A percentile compares a stretch with the other conserved stretches of the same genome.
Conservation (phyloP, 176 grass and related monocot species). For the Oryza longistaminata region DNA sequence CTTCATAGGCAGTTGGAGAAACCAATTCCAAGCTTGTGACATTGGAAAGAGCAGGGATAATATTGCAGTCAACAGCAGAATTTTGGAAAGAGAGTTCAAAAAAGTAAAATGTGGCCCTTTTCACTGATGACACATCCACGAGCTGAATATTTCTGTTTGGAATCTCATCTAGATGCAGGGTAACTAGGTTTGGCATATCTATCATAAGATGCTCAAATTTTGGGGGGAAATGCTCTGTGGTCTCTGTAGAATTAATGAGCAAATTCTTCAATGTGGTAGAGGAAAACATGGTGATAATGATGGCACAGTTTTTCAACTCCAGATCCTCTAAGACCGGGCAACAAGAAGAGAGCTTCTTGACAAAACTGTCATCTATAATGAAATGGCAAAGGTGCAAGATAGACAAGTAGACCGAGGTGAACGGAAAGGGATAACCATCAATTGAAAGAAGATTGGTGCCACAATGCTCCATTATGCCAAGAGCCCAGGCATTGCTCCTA, state of each 20-base stretch:
- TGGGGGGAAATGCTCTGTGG: neutral
- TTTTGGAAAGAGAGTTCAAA: too few species aligned
- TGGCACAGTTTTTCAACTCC: constrained; percentile 10
- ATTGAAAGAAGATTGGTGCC: neutral
- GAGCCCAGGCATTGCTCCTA: constrained; percentile 5
- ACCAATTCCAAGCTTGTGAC: too few species aligned
- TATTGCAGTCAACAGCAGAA: too few species aligned
- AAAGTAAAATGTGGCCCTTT: too few species aligned
- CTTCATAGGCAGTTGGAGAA: too few species aligned
- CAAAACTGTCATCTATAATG: constrained; percentile 11
- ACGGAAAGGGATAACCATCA: neutral
- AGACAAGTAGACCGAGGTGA: neutral
- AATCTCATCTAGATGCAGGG: too few species aligned
- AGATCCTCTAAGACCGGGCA: constrained; percentile 25
- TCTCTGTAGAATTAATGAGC: neutral
- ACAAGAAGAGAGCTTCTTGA: constrained; percentile 5
- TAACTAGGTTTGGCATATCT: too few species aligned
- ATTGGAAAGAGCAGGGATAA: too few species aligned
- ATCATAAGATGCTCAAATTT: too few species aligned
- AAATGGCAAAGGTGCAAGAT: too few species aligned
- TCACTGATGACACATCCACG: too few species aligned
- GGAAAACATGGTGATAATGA: constrained; percentile 7
- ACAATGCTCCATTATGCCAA: neutral
- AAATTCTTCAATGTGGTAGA: constrained; percentile 9
- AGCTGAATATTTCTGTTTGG: too few species aligned